Base-by-base conservation (phyloP, 192 early-diverging fungal genomes). In the Polychytrium aggregatum region DNA sequence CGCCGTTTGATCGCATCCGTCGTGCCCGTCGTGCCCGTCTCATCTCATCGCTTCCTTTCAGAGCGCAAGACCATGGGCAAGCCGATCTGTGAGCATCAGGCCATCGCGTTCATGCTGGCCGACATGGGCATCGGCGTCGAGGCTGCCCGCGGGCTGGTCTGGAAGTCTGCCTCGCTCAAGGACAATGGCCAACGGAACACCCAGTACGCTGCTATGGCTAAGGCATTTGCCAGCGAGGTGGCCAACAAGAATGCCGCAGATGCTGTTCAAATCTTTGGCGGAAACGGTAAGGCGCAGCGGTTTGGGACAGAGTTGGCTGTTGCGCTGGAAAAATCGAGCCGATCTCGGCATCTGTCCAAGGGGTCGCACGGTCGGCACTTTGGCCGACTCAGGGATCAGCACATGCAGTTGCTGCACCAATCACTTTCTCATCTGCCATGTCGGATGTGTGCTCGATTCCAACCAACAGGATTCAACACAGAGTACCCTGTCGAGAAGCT, bases 41-140 rank as follows among this genome's bases (percentile, higher is more conserved):
- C n/a, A n/a, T n/a, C n/a, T n/a, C n/a, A n/a, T n/a, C 16, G 5
- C 37, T 39, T 20, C 13, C 22, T 11, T 13, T 46, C 81, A 54
- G 88, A 97, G 63, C 83, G 92, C 55, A 93, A 91, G 75, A 93
- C 92, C 16, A 92, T 97, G 89, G 90, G 90, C 41, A 88, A 85
- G 67, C 65, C 63, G 35, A 93, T 97, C 38, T 39, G 67, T 17
- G 78, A 86, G 47, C 89, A 97, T 67, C 90, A 92, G 67, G 89
- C 87, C 25, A 74, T 96, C 36, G 74, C 84, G 1, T 92, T 92
- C 54, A 96, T 92, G 90, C 72, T 96, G 18, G 92, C 92, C 7
- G 90, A 96, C 65, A 92, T 90, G 88, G 92, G 90, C 29, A 96
- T 96, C 46, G 85, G 88, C 55, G 81, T 86, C 41, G 92, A 97